Base-by-base conservation (phyloP, 2,329 filamentous ascomycete genomes). In the Neodidymelliopsis sp. region DNA sequence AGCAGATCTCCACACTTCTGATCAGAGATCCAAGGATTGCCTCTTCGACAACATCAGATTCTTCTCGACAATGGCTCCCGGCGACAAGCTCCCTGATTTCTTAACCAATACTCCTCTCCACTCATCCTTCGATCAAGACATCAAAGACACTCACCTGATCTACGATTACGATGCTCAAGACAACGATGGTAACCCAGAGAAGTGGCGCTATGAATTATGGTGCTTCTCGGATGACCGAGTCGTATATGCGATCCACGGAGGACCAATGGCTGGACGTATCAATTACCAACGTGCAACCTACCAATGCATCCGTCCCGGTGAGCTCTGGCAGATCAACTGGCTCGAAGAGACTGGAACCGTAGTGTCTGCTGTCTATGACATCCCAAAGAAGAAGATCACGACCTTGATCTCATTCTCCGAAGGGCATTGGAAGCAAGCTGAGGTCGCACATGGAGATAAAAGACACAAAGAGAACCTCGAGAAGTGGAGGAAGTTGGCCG, bases 151-250 rank as follows among this genome's bases (percentile, higher is more conserved):
- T 2, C 81, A 84, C 53, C 71, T 84, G 1, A 73, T 84, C 42
- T 84, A 85, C 63, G 81, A 84, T 55, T 84, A 84, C 55, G 73
- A 77, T 29, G 80, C 79, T 0, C 66, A 78, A 41, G 76, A 80
- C 48, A 52, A 54, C 2, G 46, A 76, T 1, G 79, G 81, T 8
- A 79, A 79, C 4, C 76, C 80, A 0, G 79, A 83, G 40, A 84
- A 82, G 62, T 85, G 82, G 83, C 77, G 80, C 2, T 85, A 85
- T 57, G 82, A 85, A 51, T 78, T 85, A 61, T 84, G 82, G 82
- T 84, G 84, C 67, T 81, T 80, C 57, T 81, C 77, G n/a, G 68
- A 77, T 13, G 63, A 62, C 43, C 76, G 81, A 4, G 77, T 83
- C 36, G 78, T 84, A 49, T 85, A 85, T 56, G 77, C 77, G 18